Evolutionary conservation across 2,329 filamentous ascomycete species (phyloP).

Genomic region (Colletotrichum sp.): DNA sequence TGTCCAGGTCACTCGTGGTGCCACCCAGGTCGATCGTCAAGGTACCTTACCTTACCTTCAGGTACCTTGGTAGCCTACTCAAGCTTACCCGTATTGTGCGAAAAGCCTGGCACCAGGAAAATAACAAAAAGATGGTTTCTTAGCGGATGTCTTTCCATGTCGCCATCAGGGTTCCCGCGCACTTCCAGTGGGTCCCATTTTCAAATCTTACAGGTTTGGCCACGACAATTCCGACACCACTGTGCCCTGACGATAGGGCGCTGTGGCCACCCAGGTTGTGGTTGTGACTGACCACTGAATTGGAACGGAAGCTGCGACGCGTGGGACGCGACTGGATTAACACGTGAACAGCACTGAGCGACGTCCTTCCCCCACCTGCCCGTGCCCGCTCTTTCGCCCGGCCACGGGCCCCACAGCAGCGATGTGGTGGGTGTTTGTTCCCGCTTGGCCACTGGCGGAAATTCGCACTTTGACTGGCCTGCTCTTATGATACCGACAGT

Average conservation of each 20-base stretch:
- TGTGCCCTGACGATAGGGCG: no score
- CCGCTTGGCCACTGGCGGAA: neutral
- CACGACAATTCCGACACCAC: no score
- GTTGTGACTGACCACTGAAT: neutral
- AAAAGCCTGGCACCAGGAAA: no score
- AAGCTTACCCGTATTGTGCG: no score
- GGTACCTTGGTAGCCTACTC: neutral
- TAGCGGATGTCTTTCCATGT: no score
- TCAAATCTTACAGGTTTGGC: no score
- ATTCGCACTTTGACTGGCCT: no score
- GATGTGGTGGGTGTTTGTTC: neutral
- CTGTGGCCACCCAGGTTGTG: no score
- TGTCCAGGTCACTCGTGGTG: neutral
- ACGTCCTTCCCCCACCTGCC: neutral
- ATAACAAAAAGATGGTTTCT: no score
- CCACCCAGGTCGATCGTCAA: neutral
- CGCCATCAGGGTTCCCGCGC: neutral
- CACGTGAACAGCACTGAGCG: neutral
- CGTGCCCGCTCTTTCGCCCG: constrained; percentile 5
- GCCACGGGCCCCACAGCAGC: constrained; percentile 7
- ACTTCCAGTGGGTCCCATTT: no score
- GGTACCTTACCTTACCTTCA: neutral
- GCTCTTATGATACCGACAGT: no score
- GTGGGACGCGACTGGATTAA: neutral
- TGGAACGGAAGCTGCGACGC: neutral